Conservation (phyloP, 345 rosid genomes). For the Corymbia maculata region DNA sequence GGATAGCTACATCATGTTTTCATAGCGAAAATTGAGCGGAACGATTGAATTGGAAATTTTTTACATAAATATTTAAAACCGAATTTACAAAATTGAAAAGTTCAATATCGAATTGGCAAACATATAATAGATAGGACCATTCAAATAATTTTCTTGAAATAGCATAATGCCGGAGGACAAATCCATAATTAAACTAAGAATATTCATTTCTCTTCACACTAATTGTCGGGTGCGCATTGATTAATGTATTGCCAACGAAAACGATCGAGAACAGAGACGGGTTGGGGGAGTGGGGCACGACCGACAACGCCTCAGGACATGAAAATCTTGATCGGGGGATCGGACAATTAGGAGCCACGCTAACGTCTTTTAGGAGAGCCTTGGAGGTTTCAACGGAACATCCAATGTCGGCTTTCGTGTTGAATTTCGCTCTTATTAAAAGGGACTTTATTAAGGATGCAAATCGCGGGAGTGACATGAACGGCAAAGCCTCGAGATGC, state of each 20-base stretch:
- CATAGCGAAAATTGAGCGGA: too few relatives aligned
- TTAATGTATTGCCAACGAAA: background rate
- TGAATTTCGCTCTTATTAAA: background rate
- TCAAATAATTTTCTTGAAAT: background rate
- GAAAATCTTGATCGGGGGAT: background rate
- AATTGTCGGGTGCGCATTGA: background rate
- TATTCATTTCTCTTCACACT: background rate
- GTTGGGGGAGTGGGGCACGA: background rate
- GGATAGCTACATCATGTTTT: too few relatives aligned
- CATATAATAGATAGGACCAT: too few relatives aligned
- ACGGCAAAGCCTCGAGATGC: background rate
- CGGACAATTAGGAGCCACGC: background rate
- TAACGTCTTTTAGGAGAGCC: background rate
- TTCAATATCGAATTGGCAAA: too few relatives aligned
- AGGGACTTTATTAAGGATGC: background rate
- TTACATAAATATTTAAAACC: fast-evolving
- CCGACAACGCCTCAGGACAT: background rate
- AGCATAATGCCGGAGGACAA: background rate
- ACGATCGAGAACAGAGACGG: background rate
- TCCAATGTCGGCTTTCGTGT: background rate
- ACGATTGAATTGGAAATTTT: too few relatives aligned
- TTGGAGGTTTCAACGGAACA: background rate
- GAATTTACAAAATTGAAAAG: background rate
- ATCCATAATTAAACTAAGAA: background rate
- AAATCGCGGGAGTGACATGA: background rate